phyloP scores from a whole-genome alignment of 805 yeast genomes.

The Kodamaea hsintzibuensis region DNA sequence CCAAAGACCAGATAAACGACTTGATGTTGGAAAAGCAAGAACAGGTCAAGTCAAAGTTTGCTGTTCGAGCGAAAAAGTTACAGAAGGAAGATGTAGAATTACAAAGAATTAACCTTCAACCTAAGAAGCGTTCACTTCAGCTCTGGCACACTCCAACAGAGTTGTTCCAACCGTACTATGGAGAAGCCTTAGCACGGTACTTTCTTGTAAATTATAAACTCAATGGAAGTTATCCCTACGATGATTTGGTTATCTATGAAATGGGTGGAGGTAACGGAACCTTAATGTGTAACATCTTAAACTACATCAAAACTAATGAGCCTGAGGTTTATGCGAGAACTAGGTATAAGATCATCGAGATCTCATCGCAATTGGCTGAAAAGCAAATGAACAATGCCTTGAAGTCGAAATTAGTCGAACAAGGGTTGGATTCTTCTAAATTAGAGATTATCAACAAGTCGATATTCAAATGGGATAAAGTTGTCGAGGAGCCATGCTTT shows the following conservation, averaged over 20 bases:
- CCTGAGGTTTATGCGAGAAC: conserved; percentile 75
- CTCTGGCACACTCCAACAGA: conserved; percentile 92
- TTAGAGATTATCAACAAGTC: conserved; percentile 72
- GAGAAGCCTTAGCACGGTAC: conserved; percentile 83
- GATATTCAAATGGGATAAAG: conserved; percentile 69
- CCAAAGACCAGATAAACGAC: conserved; percentile 14
- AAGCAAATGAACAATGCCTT: conserved; percentile 50
- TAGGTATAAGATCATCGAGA: conserved; percentile 71
- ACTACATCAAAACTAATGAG: conserved; percentile 58
- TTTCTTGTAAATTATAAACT: conserved; percentile 69
- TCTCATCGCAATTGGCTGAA: conserved; percentile 59
- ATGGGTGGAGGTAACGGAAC: conserved; percentile 93
- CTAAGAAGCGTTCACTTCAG: conserved; percentile 48
- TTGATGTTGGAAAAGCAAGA: conserved; percentile 11
- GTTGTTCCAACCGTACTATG: conserved; percentile 79
- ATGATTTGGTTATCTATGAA: conserved; percentile 76
- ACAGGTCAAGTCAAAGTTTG: conserved; percentile 20
- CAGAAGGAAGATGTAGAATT: conserved; percentile 23
- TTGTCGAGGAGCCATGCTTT: conserved; percentile 66
- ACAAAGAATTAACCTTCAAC: conserved; percentile 15
- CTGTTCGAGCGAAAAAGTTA: conserved; percentile 17
- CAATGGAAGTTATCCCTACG: conserved; percentile 62
- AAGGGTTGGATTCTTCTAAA: conserved; percentile 53
- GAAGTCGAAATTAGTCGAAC: conserved; percentile 29
- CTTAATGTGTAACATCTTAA: conserved; percentile 71